phyloP scores from a whole-genome alignment of 2,329 filamentous ascomycete genomes.

The Diaporthe ilicicola region DNA sequence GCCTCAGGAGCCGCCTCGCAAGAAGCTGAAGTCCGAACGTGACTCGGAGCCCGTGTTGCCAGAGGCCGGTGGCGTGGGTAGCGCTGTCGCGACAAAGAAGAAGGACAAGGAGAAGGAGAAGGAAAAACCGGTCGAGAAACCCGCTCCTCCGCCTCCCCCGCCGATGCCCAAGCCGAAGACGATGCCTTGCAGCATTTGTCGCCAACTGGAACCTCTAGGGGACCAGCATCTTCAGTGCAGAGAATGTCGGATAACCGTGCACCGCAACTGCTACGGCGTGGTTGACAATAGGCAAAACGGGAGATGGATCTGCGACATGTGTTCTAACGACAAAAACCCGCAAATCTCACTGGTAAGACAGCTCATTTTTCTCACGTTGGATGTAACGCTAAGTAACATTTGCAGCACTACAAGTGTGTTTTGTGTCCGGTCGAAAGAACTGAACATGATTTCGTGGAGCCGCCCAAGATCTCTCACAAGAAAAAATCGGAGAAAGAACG shows the following conservation, averaged over 20 bases:
- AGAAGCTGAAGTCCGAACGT: conserved; percentile 67
- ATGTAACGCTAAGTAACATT: conserved; percentile 16
- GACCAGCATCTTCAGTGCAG: conserved; percentile 81
- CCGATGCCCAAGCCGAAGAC: conserved; percentile 81
- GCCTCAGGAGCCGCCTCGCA: conserved; percentile 64
- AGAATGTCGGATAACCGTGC: conserved; percentile 91
- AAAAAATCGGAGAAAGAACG: conserved; percentile 89
- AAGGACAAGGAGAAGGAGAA: conserved; percentile 57
- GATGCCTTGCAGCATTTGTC: conserved; percentile 87
- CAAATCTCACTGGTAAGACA: conserved; percentile 86
- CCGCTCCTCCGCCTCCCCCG: conserved; percentile 71
- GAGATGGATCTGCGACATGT: conserved; percentile 98
- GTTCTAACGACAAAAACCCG: conserved; percentile 90
- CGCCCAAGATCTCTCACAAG: conserved; percentile 82
- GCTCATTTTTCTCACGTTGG: not conserved
- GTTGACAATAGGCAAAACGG: conserved; percentile 71
- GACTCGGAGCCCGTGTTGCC: conserved; percentile 57
- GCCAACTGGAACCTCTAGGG: conserved; percentile 73
- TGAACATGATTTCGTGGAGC: conserved; percentile 84
- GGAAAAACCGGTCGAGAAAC: conserved; percentile 62
- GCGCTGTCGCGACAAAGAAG: conserved; percentile 50
- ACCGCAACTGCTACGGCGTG: conserved; percentile 92
- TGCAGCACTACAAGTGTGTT: conserved; percentile 86
- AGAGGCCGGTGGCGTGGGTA: conserved; percentile 51
- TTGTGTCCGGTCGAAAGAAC: conserved; percentile 86